Conservation (phyloP, 495 filamentous ascomycete species). For the Hamigera avellanea region DNA sequence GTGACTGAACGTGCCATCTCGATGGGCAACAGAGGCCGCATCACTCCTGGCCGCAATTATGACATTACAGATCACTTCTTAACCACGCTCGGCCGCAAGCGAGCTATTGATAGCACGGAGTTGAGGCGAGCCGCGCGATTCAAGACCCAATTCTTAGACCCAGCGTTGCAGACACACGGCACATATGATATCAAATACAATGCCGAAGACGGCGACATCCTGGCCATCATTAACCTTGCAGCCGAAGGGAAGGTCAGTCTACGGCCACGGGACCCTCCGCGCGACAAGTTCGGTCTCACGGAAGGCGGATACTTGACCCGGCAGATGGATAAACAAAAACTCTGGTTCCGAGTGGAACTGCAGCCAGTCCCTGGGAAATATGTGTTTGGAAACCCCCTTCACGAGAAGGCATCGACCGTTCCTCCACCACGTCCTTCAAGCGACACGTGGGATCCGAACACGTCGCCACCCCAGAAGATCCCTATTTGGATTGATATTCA, state of each 20-base stretch:
- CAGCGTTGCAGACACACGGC: constrained; percentile 29
- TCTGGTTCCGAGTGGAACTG: constrained; percentile 52
- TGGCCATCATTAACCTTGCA: constrained; percentile 59
- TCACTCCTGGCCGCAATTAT: constrained; percentile 43
- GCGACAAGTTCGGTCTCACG: constrained; percentile 59
- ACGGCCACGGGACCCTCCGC: constrained; percentile 42
- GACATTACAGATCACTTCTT: constrained; percentile 47
- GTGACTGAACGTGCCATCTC: constrained; percentile 47
- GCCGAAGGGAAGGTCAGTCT: constrained; percentile 47
- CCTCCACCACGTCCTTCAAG: constrained; percentile 18
- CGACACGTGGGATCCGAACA: constrained; percentile 1
- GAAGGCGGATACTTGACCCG: constrained; percentile 63
- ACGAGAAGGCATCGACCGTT: constrained; percentile 6
- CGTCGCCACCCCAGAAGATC: constrained; percentile 29
- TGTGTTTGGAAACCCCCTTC: constrained; percentile 45
- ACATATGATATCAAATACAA: constrained; percentile 17
- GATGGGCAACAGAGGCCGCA: constrained; percentile 39
- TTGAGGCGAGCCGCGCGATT: constrained; percentile 43
- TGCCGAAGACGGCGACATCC: constrained; percentile 51
- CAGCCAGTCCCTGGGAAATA: constrained; percentile 45
- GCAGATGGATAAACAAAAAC: constrained; percentile 52
- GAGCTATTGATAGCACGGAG: constrained; percentile 30
- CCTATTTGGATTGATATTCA: constrained; percentile 79
- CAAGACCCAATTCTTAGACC: constrained; percentile 46
- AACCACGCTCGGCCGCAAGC: constrained; percentile 31